Base-by-base conservation (phyloP, 352 stramenopile species). In the Blastocystis sp. region DNA sequence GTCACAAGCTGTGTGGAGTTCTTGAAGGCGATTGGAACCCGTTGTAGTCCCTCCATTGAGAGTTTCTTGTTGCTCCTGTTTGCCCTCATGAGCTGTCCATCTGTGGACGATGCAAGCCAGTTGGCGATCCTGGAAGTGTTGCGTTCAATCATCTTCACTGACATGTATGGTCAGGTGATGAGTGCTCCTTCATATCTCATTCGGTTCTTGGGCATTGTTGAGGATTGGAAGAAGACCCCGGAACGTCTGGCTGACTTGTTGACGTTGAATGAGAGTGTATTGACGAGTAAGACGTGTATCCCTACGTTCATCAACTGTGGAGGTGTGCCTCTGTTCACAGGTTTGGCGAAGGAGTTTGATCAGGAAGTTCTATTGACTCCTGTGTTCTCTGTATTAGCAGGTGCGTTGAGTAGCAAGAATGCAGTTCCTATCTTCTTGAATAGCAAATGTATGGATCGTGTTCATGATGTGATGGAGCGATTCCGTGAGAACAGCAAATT, bases 1-100 rank as follows among this genome's bases (percentile, higher is more conserved):
- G 39, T 66, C 11, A 9, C 12, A n/a, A 43, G 46, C 51, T 66
- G 49, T 19, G 42, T 83, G 46, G 42, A 59, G 35, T 83, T 83
- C 71, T 42, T 83, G n/a, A 51, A 83, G 54, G 71, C 71, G 27
- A 83, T 83, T 42, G 71, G 71, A 14, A 83, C 71, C 0, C 71
- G 71, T 29, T 83, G 71, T 32, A 42, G 42, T 29, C 71, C 71
- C n/a, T 65, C 46, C 3, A 83, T 83, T 42, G 71, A 83, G 71
- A 83, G 71, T 63, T 83, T 83, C 71, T 29, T 83, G 24, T 43
- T 83, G 71, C 71, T 83, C 43, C 49, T 83, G 46, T 83, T 83
- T 43, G 71, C 71, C 3, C 42, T 83, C 46, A 83, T 83, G 71
- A 46, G 49, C 7, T 42, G 46, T n/a, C 19, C 24, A 35, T 59